Percentiles rank a stretch among this genome's conserved stretches.
These are phyloP conservation scores for Fusarium nematophilum DNA, from an alignment of 2,329 filamentous ascomycete genomes.

Conservation along the genomic window DNA sequence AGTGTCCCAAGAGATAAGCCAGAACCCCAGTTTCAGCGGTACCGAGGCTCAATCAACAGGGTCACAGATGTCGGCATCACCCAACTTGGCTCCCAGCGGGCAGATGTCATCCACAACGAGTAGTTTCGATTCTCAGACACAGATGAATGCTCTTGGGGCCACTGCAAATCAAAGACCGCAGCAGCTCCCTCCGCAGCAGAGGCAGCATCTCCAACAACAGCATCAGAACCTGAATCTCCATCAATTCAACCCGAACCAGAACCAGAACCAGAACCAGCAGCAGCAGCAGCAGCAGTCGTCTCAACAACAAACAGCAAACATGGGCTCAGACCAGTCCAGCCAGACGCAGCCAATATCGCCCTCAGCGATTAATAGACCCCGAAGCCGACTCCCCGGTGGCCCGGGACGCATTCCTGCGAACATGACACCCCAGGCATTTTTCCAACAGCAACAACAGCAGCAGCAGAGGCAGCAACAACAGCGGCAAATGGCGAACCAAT, in stretches of 20 bases:
- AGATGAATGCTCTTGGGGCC: slow-evolving; percentile 4
- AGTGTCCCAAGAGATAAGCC: slow-evolving; percentile 36
- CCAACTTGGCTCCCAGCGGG: slow-evolving; percentile 15
- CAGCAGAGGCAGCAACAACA: slow-evolving; percentile 31
- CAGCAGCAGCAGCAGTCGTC: slow-evolving; percentile 5
- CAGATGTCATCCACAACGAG: slow-evolving; percentile 21
- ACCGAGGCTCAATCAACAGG: slow-evolving; percentile 20
- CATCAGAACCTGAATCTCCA: slow-evolving; percentile 13
- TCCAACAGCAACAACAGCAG: slow-evolving; percentile 30
- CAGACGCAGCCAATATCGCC: slow-evolving; percentile 9
- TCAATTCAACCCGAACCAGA: not conserved
- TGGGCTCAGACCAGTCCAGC: slow-evolving; percentile 6
- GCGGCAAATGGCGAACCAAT: slow-evolving; percentile 32
- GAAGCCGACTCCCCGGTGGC: slow-evolving; percentile 1
- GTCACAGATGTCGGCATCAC: slow-evolving; percentile 20
- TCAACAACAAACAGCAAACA: slow-evolving; percentile 11
- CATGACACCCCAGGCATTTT: slow-evolving; percentile 23
- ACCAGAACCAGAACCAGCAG: slow-evolving; percentile 26
- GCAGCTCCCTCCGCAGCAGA: slow-evolving; percentile 8
- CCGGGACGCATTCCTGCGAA: slow-evolving; percentile 1
- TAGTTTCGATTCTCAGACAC: slow-evolving; percentile 31
- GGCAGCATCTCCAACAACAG: slow-evolving; percentile 20
- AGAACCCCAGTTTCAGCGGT: slow-evolving; percentile 13
- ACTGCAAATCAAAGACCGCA: slow-evolving; percentile 22
- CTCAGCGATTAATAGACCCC: slow-evolving; percentile 1